These are phyloP conservation scores for Pleurotus tuber-regium DNA, from an alignment of 768 basidiomycete species.

Conservation along the genomic window DNA sequence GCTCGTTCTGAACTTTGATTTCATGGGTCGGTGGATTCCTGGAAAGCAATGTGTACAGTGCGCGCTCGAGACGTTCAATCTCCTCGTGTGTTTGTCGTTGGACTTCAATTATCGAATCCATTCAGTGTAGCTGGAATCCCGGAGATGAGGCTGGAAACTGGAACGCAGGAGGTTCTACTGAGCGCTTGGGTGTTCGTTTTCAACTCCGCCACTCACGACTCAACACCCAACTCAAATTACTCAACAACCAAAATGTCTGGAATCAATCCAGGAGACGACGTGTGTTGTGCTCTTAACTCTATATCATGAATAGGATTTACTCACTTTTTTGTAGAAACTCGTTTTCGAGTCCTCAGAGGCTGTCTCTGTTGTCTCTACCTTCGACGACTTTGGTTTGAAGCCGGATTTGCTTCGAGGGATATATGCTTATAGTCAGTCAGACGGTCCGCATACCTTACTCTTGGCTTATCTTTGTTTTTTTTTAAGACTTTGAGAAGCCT, in stretches of 20 bases:
- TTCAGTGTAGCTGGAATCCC: too few relatives aligned
- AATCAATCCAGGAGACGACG: conserved; percentile 86
- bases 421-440: conserved; percentile 90
- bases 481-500: conserved; percentile 88
- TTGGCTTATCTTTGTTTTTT: too few relatives aligned
- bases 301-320: conserved; percentile 13
- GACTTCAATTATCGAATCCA: conserved; percentile 95
- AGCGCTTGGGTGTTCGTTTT: conserved; percentile 28
- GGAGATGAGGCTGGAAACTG: too few relatives aligned
- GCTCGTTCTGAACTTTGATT: conserved; percentile 68
- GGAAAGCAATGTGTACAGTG: conserved; percentile 80
- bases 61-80: conserved; percentile 87
- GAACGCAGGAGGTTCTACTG: too few relatives aligned
- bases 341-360: conserved; percentile 95
- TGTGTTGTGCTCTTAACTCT: conserved; percentile 19
- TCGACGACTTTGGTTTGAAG: conserved; percentile 89
- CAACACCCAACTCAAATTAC: conserved; percentile 31
- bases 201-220: conserved; percentile 41
- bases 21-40: conserved; percentile 64
- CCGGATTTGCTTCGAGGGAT: conserved; percentile 95
- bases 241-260: conserved; percentile 65
- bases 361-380: conserved; percentile 84
- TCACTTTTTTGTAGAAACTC: conserved; percentile 59
- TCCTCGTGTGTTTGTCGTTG: conserved; percentile 96
- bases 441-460: not conserved